phyloP scores from a whole-genome alignment of 1,284 basidiomycete genomes.

The Boletus smithii region DNA sequence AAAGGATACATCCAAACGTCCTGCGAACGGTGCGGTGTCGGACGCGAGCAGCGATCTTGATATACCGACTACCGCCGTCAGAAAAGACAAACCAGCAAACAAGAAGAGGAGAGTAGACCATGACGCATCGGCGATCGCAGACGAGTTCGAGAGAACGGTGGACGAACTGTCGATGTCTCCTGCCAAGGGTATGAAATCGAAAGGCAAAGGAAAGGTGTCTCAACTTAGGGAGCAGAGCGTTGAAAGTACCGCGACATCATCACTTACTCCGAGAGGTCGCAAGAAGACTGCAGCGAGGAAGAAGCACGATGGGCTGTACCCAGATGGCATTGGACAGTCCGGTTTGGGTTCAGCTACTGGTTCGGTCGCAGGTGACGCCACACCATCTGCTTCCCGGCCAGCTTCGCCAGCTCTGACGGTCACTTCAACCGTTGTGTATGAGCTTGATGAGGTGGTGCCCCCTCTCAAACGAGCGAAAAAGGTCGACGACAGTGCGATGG shows the following conservation, averaged over 20 bases:
- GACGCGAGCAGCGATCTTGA: slow-evolving; percentile 55
- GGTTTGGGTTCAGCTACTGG: slow-evolving; percentile 52
- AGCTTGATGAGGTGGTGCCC: slow-evolving; percentile 64
- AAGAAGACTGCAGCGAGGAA: slow-evolving; percentile 42
- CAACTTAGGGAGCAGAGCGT: slow-evolving; percentile 43
- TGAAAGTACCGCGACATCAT: slow-evolving; percentile 37
- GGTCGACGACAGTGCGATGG: slow-evolving; percentile 65
- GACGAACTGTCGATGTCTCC: slow-evolving; percentile 29
- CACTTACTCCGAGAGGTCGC: slow-evolving; percentile 38
- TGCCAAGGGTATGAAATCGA: slow-evolving; percentile 25
- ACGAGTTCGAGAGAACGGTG: slow-evolving; percentile 42
- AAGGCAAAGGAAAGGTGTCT: slow-evolving; percentile 43
- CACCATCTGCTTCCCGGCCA: slow-evolving; percentile 56
- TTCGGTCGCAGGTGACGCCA: slow-evolving; percentile 55
- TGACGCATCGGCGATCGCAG: slow-evolving; percentile 36
- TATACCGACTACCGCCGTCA: slow-evolving; percentile 26
- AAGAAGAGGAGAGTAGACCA: slow-evolving; percentile 53
- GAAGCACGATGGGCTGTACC: slow-evolving; percentile 45
- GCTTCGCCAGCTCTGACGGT: slow-evolving; percentile 57
- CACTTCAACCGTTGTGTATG: slow-evolving; percentile 60
- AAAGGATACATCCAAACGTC: slow-evolving; percentile 45
- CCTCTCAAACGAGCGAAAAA: slow-evolving; percentile 71
- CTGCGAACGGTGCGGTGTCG: slow-evolving; percentile 44
- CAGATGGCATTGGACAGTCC: slow-evolving; percentile 47
- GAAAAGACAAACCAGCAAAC: slow-evolving; percentile 35